Percentiles rank a stretch among this genome's conserved stretches.
phyloP scores from a whole-genome alignment of 2,329 filamentous ascomycete genomes.

The Neonectria magnoliae region DNA sequence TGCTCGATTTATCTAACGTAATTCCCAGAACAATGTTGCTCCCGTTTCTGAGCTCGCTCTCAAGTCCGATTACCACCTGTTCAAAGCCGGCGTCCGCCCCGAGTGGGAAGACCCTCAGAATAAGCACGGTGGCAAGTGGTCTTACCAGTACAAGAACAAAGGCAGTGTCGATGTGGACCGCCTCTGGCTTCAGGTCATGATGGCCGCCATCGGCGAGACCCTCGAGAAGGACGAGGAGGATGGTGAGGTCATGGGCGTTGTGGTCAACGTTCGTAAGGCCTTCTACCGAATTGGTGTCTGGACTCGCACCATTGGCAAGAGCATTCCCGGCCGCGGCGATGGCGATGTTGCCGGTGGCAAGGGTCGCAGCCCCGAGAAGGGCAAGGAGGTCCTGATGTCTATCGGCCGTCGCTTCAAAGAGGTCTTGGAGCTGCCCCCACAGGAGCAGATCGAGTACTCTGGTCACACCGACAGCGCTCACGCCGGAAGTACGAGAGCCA shows the following conservation, averaged over 20 bases:
- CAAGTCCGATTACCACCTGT: conserved; percentile 99
- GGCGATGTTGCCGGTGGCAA: conserved; percentile 79
- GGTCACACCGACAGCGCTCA: conserved; percentile 96
- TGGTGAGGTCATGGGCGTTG: conserved; percentile 98
- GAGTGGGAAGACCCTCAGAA: conserved; percentile 99
- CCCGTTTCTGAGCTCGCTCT: conserved; percentile 93
- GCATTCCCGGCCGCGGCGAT: conserved; percentile 78
- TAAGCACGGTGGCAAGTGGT: conserved; percentile 99
- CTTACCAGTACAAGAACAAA: conserved; percentile 98
- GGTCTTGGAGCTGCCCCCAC: conserved; percentile 79
- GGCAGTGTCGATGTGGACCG: conserved; percentile 90
- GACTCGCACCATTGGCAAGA: conserved; percentile 93
- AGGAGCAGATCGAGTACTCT: conserved; percentile 90
- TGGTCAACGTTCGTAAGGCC: conserved; percentile 97
- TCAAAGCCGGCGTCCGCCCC: conserved; percentile 95
- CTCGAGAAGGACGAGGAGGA: conserved; percentile 88
- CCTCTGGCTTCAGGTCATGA: conserved; percentile 96
- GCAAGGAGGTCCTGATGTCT: conserved; percentile 81
- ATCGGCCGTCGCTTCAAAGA: conserved; percentile 96
- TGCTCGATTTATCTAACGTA: conserved; percentile 27
- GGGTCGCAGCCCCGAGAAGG: conserved; percentile 81
- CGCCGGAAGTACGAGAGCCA: conserved; percentile 92
- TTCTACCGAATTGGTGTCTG: conserved; percentile 98
- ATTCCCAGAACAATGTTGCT: conserved; percentile 91
- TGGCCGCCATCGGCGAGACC: conserved; percentile 96